Evolutionary conservation across 2,329 filamentous ascomycete genomes (phyloP), one percentile per base, ranked within the genome.

Genomic region (Colletotrichum abscissum): DNA sequence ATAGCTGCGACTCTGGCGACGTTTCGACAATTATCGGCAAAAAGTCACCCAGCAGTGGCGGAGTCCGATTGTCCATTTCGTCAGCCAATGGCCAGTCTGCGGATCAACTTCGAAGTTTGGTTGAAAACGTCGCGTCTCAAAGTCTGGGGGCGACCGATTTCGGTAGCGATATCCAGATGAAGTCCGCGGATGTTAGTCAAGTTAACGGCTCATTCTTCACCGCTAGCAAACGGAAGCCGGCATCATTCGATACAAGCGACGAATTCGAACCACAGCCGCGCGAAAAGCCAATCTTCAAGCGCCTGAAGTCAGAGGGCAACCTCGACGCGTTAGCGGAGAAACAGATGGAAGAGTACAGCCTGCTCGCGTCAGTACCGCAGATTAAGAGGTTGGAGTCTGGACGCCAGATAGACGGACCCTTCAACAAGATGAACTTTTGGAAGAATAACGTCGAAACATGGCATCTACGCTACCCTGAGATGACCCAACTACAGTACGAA

Each of bases 381-480:
- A 83, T 90, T 62, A 80, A 80, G 63, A 86, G 85, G 66, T 84
- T 84, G 24, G 83, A 85, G 35, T 89, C 88, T 0, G 85, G 85
- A n/a, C 86, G 90, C 28, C 88, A 89, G 75, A 89, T 92, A 54
- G 89, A 92, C 76, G 82, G 84, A 24, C 87, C 88, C 4, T 86
- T 91, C 14, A 84, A 86, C 75, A 91, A 92, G 75, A 85, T 83
- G 7, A 84, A 84, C 1, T 92, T 88, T 77, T 92, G 91, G 91
- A 86, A 87, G 59, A 81, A 83, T 4, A 87, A 92, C 75, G 83
- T 83, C 68, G 82, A 78, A 24, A 91, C 88, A 1, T 91, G 90
- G 86, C 91, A 92, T 75, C 83, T 91, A 4, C 79, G 88, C 63
- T 92, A 92, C 76, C 91, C 91, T 0, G 88, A 90, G 74, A 92